Evolutionary conservation across 306 rosid species (phyloP).

Genomic region (Glycyrrhiza uralensis): DNA sequence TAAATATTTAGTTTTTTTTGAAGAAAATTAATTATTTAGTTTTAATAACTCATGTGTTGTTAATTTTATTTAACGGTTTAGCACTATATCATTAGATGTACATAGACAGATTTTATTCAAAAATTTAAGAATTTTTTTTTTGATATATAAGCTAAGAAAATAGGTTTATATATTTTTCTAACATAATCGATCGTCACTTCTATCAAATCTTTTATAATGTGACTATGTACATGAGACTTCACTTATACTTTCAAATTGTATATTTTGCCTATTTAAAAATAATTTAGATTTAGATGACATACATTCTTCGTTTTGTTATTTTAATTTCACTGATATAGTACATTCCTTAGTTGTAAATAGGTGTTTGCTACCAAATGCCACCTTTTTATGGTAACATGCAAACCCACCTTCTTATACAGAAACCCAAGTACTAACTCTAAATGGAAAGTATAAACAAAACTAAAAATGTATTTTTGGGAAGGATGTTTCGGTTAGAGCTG

Average conservation of each 20-base stretch:
- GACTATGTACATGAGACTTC: no score
- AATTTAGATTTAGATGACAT: not conserved
- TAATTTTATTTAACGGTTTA: no score
- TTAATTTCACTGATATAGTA: not conserved
- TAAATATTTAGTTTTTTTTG: no score
- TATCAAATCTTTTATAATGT: no score
- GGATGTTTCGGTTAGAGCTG: slow-evolving; percentile 4
- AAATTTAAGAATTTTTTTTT: no score
- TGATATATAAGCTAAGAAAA: no score
- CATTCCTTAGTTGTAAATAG: slow-evolving; percentile 16
- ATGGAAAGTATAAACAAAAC: slow-evolving; percentile 1
- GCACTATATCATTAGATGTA: no score
- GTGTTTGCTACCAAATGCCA: slow-evolving; percentile 9
- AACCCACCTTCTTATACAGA: not conserved
- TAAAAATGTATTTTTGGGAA: not conserved
- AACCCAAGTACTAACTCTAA: not conserved
- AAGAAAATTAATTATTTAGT: no score
- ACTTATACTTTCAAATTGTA: not conserved
- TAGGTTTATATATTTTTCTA: no score
- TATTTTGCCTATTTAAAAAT: not conserved
- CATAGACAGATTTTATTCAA: no score
- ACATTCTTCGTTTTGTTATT: slow-evolving; percentile 1
- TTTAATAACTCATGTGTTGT: no score
- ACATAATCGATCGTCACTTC: no score
- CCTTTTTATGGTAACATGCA: slow-evolving; percentile 18